These are phyloP conservation scores for Globisporangium yorkense DNA, from an alignment of 352 stramenopile species.

Conservation along the genomic window DNA sequence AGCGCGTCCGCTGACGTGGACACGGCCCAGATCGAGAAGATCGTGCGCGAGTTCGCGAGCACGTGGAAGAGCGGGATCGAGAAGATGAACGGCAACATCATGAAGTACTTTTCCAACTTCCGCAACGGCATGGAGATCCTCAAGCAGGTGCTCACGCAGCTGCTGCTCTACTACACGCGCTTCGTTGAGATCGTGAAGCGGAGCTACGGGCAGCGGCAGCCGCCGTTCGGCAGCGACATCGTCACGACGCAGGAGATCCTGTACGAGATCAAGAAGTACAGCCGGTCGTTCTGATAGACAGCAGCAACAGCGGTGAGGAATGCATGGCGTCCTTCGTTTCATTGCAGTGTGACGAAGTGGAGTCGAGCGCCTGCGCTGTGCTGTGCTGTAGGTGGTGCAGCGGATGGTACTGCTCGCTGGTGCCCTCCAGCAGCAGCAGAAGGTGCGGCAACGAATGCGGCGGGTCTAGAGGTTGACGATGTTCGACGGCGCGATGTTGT, in stretches of 20 bases:
- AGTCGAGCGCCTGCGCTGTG: not conserved
- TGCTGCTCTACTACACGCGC: constrained; percentile 98
- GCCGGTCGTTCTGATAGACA: constrained; percentile 72
- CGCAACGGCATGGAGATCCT: constrained; percentile 99
- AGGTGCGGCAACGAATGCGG: not conserved
- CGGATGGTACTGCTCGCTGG: not conserved
- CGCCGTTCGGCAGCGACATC: constrained; percentile 91
- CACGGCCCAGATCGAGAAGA: constrained; percentile 87
- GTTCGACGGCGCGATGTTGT: constrained; percentile 51
- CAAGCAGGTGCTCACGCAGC: constrained; percentile 97
- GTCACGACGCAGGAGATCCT: constrained; percentile 95
- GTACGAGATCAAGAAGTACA: constrained; percentile 98
- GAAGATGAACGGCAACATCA: constrained; percentile 96
- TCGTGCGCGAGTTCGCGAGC: constrained; percentile 94
- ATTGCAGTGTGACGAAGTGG: not conserved
- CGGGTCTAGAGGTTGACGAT: constrained; percentile 13
- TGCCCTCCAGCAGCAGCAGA: not conserved
- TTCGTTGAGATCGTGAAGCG: constrained; percentile 97
- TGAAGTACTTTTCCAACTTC: constrained; percentile 98
- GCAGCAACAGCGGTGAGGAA: not conserved
- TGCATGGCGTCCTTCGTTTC: not conserved
- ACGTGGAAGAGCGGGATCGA: constrained; percentile 96
- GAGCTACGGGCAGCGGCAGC: constrained; percentile 57
- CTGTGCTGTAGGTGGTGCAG: not conserved
- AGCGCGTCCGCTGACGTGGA: constrained; percentile 50